Evolutionary conservation across 176 grass and related monocot genomes (phyloP), one percentile per base, ranked within the genome.

Genomic region (Sorghum bicolor): DNA sequence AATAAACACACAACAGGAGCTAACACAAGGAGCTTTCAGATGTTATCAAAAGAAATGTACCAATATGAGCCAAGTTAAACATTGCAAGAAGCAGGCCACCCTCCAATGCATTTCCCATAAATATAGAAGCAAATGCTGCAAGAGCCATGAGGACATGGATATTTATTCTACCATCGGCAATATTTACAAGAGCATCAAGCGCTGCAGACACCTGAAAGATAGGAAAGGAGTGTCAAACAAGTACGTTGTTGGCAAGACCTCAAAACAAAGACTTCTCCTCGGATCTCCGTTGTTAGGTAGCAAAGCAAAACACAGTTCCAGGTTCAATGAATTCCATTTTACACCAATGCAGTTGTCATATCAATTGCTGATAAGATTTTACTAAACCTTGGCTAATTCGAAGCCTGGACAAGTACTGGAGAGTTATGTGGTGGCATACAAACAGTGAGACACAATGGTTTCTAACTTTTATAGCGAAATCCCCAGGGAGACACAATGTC

Each of bases 141-240:
- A 98, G 89, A 74, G 96, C 96, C 96, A 98, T 98, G 19, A 98
- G 89, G 16, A 98, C 96, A 87, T 98, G 96, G 77, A 98, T 98
- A 78, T 98, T 95, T 82, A 98, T 94, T 87, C 86, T 98, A 44
- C 96, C 93, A 69, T 82, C 91, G 8, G 92, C 93, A 78, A 98
- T 95, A 88, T 88, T 89, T 85, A 98, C 79, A 91, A 92, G 80
- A 80, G 96, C 96, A 81, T 98, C 96, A 88, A 98, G 91, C 34
- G 96, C 93, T 79, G 93, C 82, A 22, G 96, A 98, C 70, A 98
- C 91, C 96, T 98, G 85, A 28, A 79, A 86, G 73, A 72, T 30
- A 71, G 67, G 32, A 20, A 74, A 11, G 25, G 82, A 85, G 67
- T 79, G 77, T 70, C 53, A 84, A 26, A 80, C 19, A 53, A 33